Conservation (phyloP, 768 basidiomycete species). For the Boletus barrowsii region DNA sequence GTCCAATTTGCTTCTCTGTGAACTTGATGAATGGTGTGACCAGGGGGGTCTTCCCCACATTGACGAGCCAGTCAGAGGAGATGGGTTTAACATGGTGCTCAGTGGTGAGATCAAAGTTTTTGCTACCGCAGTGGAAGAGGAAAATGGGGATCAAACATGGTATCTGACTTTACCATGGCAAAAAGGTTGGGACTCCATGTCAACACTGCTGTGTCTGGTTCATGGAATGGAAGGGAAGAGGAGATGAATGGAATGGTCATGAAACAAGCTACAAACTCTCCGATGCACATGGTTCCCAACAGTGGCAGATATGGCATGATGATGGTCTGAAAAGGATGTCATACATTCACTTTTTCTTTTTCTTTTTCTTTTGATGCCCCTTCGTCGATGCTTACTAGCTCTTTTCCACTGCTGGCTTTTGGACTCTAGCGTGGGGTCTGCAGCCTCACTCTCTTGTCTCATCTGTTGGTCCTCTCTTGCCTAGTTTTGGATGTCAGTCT, state of each 20-base stretch:
- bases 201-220: slow-evolving; percentile 22
- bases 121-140: slow-evolving; percentile 49
- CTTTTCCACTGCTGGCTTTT: slow-evolving; percentile 8
- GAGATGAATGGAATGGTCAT: slow-evolving; percentile 35
- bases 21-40: slow-evolving; percentile 92
- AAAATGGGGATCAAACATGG: slow-evolving; percentile 42
- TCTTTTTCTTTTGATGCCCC: neutral
- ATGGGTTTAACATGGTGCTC: slow-evolving; percentile 70
- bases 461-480: slow-evolving; percentile 14
- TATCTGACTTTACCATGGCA: slow-evolving; percentile 23
- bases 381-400: slow-evolving; percentile 6
- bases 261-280: slow-evolving; percentile 33
- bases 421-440: slow-evolving; percentile 15
- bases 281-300: slow-evolving; percentile 40
- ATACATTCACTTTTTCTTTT: slow-evolving; percentile 7
- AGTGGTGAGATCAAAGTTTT: slow-evolving; percentile 70
- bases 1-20: slow-evolving; percentile 80
- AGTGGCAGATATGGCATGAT: slow-evolving; percentile 36
- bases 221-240: slow-evolving; percentile 27
- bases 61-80: slow-evolving; percentile 70
- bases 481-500: slow-evolving; percentile 11
- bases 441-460: slow-evolving; percentile 7
- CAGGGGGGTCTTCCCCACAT: slow-evolving; percentile 66
- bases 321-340: slow-evolving; percentile 32
- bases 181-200: slow-evolving; percentile 29